Evolutionary conservation across 192 early-diverging fungal species (phyloP), one percentile per base, ranked within the genome.

Genomic region (Entomortierella lignicola): DNA sequence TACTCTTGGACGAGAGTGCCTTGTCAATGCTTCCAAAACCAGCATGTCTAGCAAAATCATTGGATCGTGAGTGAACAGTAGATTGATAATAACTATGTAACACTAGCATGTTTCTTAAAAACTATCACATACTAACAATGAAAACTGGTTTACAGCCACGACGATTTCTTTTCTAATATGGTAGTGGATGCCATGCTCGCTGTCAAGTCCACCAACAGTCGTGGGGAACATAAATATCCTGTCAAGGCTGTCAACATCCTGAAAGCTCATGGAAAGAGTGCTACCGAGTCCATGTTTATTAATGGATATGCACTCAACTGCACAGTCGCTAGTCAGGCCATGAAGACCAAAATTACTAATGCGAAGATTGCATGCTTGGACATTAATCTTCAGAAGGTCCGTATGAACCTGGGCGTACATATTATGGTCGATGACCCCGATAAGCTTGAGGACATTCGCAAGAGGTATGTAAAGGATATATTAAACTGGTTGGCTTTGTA

Each of bases 351-450:
- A 58, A 86, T 99, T 62, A 85, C 80, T 20, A 91, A 91, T 63
- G 96, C 98, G 50, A 96, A 96, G 85, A 98, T 99, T 85, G 95
- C 97, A 17, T 97, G 95, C 68, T 85, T 99, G 56, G 98, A 99
- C 80, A 97, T 99, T 85, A 98, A 99, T 89, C 89, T 99, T 53
- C 96, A 97, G 85, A 98, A 97, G 86, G 93, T 95, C 15, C 90
- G 97, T 63, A 98, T 99, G 98, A 92, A 95, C 83, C 82, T 99
- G 44, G 98, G 98, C 55, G 96, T 99, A 53, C 94, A 98, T 77
- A 97, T 99, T 80, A 94, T 97, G 43, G 93, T 99, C 54, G 98
- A 99, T 81, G 95, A 99, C 80, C 98, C 98, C 17, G 94, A 98
- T 69, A 92, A 98, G 82, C 88, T 99, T 15, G 98, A 99, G 85